Conservation (phyloP, 179 eudicot genomes). For the Beta corolliflora region DNA sequence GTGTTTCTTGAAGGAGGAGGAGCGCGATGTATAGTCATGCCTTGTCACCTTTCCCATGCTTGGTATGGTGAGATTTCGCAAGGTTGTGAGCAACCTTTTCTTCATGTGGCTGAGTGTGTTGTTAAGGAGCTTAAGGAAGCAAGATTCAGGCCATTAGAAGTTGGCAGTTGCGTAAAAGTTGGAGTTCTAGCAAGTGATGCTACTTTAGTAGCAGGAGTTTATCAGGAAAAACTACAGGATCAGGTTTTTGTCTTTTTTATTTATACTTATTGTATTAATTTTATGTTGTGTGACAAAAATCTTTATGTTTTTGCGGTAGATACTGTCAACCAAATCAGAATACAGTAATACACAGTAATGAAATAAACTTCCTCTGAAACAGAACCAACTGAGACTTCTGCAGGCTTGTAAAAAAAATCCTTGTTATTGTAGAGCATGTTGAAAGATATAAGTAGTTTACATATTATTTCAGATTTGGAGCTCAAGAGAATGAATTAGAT, state of each 20-base stretch:
- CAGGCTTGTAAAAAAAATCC: not conserved
- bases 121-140: slow-evolving; percentile 56
- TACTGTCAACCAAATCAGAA: not conserved
- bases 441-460: not conserved
- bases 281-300: not conserved
- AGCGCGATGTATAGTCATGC: slow-evolving; percentile 60
- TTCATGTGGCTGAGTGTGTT: slow-evolving; percentile 50
- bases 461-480: not conserved
- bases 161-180: slow-evolving; percentile 45
- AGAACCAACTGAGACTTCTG: not conserved
- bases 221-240: slow-evolving; percentile 43
- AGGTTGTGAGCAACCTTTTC: slow-evolving; percentile 49
- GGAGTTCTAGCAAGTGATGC: slow-evolving; percentile 50
- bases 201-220: slow-evolving; percentile 37
- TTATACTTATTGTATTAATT: too few species aligned
- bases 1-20: slow-evolving; percentile 55
- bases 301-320: not conserved
- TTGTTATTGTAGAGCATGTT: not conserved
- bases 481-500: too few species aligned
- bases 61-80: slow-evolving; percentile 46
- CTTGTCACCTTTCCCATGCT: slow-evolving; percentile 55
- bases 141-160: slow-evolving; percentile 52
- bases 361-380: not conserved
- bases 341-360: not conserved
- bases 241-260: slow-evolving; percentile 33